These are phyloP conservation scores for Circinella minor DNA, from an alignment of 371 early-diverging fungal genomes.

Conservation along the genomic window DNA sequence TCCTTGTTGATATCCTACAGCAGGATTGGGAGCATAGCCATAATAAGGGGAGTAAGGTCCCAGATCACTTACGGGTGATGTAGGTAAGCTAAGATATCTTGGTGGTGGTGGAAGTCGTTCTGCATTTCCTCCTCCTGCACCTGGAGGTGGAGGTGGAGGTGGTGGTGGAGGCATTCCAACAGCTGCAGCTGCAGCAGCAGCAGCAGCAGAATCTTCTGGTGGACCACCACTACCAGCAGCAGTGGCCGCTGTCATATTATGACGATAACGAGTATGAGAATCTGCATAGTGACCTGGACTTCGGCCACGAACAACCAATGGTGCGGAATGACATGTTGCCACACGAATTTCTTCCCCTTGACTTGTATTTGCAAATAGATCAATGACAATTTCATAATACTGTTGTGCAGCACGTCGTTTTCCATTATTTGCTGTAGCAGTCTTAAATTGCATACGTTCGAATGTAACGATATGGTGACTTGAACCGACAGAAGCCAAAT, in stretches of 20 bases:
- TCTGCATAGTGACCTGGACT: constrained; percentile 88
- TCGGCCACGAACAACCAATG: constrained; percentile 86
- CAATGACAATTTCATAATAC: constrained; percentile 70
- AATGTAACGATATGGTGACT: constrained; percentile 63
- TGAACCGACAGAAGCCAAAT: constrained; percentile 35
- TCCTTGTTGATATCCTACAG: constrained; percentile 1
- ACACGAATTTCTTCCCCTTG: constrained; percentile 51
- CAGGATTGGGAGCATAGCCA: constrained; percentile 15
- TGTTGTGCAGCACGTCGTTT: constrained; percentile 83
- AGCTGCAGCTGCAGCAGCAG: constrained; percentile 16
- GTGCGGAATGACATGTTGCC: constrained; percentile 71
- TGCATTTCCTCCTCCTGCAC: background rate
- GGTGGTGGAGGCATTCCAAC: constrained; percentile 2
- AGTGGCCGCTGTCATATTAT: constrained; percentile 16
- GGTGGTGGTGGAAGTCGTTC: constrained; percentile 9
- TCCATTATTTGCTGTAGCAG: constrained; percentile 87
- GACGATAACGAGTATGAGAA: constrained; percentile 19
- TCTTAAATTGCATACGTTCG: constrained; percentile 90
- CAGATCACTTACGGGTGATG: constrained; percentile 34
- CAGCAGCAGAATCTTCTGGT: constrained; percentile 25
- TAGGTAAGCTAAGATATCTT: constrained; percentile 25
- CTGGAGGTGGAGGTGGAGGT: constrained; percentile 10
- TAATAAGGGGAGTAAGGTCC: constrained; percentile 35
- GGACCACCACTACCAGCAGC: constrained; percentile 30
- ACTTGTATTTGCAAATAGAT: constrained; percentile 61